Evolutionary conservation across 2,329 filamentous ascomycete species (phyloP), one percentile per base, ranked within the genome.

Genomic region (Simplicillium sp.): DNA sequence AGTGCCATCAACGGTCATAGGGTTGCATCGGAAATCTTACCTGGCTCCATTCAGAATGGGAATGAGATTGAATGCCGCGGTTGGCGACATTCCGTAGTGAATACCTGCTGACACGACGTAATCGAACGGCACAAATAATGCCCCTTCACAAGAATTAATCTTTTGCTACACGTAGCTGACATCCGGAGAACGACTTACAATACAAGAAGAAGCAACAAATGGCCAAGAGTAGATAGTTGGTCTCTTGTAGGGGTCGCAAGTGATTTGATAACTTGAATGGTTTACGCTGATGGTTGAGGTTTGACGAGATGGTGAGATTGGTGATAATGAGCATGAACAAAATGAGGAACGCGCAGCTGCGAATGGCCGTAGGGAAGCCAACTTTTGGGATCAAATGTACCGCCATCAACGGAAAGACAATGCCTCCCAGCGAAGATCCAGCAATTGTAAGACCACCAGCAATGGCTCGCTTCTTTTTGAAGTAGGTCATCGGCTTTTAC

Each of bases 401-500:
- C 11, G 57, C 62, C 18, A 82, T 62, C 39, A 81, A 72, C 18
- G 80, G 52, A 44, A 81, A 75, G 4, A 71, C 61, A 29, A 59
- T 50, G 25, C 70, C 70, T 2, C 70, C 70, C 8, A 72, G 44
- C 12, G 62, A 66, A 2, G 63, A 65, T 4, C 70, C 70, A 7
- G 64, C 36, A 29, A 38, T 38, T 8, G 36, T 38, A 17, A 38
- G 20, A n/a, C 36, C 36, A 38, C 36, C 36, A 20, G 36, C 36
- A 12, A 29, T 38, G 7, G 36, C 36, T 15, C 36, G 36, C 36
- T 38, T 38, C 36, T 29, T 38, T 29, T 38, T 38, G 25, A 38
- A 38, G 17, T 38, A 38, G 5, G 36, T 38, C 37, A 25, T 25
- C 9, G 20, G 20, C 20, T 25, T 5, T 25, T 25, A 25, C 5